Conservation (phyloP, 2,329 filamentous ascomycete species). For the Scedosporium aurantiacum region DNA sequence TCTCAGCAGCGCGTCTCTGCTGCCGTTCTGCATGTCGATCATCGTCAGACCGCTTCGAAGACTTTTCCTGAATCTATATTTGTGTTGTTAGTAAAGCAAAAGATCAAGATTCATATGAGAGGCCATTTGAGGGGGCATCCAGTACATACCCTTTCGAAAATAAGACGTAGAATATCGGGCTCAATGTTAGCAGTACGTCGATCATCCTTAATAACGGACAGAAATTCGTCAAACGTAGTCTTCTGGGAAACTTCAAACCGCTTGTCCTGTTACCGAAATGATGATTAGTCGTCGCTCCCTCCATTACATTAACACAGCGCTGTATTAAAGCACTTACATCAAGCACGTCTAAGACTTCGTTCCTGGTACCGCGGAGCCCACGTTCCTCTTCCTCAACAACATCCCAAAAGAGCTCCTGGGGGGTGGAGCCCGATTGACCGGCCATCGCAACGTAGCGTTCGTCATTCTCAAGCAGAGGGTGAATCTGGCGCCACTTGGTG, state of each 20-base stretch:
- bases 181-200: slow-evolving; percentile 80
- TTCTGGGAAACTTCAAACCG: slow-evolving; percentile 81
- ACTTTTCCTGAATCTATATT: slow-evolving; percentile 68
- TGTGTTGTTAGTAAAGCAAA: slow-evolving; percentile 11
- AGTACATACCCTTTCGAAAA: slow-evolving; percentile 65
- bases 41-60: slow-evolving; percentile 69
- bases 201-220: slow-evolving; percentile 71
- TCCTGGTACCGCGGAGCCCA: slow-evolving; percentile 67
- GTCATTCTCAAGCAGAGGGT: slow-evolving; percentile 66
- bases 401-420: slow-evolving; percentile 93
- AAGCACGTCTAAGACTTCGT: slow-evolving; percentile 77
- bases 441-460: slow-evolving; percentile 74
- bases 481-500: slow-evolving; percentile 78
- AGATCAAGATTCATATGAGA: slow-evolving; percentile 1
- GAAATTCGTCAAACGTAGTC: slow-evolving; percentile 83
- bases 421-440: slow-evolving; percentile 72
- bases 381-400: slow-evolving; percentile 87
- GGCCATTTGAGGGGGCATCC: neutral
- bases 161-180: slow-evolving; percentile 63
- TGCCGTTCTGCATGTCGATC: slow-evolving; percentile 77
- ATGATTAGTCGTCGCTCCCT: slow-evolving; percentile 23
- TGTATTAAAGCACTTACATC: slow-evolving; percentile 48
- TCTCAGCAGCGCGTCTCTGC: slow-evolving; percentile 74
- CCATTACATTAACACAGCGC: neutral
- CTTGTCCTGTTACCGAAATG: slow-evolving; percentile 52